Evolutionary conservation across 2,329 filamentous ascomycete species (phyloP), one percentile per base, ranked within the genome.

Genomic region (Aspergillus luchuensis): DNA sequence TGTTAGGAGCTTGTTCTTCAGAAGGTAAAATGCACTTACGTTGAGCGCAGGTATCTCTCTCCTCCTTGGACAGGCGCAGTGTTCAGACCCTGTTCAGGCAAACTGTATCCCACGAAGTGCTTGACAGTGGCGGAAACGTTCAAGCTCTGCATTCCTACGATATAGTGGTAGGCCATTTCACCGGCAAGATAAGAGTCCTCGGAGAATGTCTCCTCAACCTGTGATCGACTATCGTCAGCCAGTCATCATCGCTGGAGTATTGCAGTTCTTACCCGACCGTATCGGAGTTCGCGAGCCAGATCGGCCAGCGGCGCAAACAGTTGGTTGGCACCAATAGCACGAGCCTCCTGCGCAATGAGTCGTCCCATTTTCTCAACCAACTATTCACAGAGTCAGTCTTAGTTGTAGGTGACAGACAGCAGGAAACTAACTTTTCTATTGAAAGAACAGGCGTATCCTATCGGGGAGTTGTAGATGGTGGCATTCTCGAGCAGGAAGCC

Each of bases 401-500:
- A 23, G 33, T 13, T 13, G 2, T 13, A 17, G 25, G 15, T 23
- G n/a, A 8, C 8, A 15, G 1, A 11, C 1, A 25, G 15, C 10
- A 17, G 13, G 28, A 8, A 11, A 23, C 66, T 58, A 65, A 77
- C 75, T 39, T 81, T 80, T 0, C 84, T 83, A 70, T 92, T 90
- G 78, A 87, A 92, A 0, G 89, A 89, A 69, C 88, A 91, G 15
- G 85, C 89, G 56, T 89, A 85, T 7, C 80, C 89, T 66, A 92
- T 91, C 0, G 90, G 89, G 1, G 87, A 90, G 75, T 91, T 92
- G 79, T 91, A 92, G 61, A 92, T 90, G 1, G 90, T 92, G 2
- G 88, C 89, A 71, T 91, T 91, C 8, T 84, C 84, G 47, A 89
- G 84, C 33, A 91, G 78, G 65, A 91, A 87, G 1, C 89, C 90